Evolutionary conservation across 1,139 yeast species (phyloP), one percentile per base, ranked within the genome.

Genomic region (Citeromyces siamensis): DNA sequence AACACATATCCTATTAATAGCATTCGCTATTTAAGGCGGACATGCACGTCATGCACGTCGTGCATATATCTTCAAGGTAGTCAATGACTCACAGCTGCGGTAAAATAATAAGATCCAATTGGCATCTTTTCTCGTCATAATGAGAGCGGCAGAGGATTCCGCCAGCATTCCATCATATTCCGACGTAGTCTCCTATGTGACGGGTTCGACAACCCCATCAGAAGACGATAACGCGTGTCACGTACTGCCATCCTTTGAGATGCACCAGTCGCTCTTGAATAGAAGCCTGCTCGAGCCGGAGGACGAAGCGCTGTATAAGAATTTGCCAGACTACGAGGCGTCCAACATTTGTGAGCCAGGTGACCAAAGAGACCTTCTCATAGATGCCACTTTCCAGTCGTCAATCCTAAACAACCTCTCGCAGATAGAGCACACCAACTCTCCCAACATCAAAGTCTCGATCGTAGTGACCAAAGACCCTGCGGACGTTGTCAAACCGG

Each of bases 181-280:
- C 12, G 31, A 26, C 6, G 31, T 26, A 13, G 31, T 26, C 17
- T 26, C 31, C 9, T 17, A 26, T 13, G 16, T 9, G 16, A 26
- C 31, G 16, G 17, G 17, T 8, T 26, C 31, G 9, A 26, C 31
- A 26, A 26, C 12, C 31, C 31, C 31, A 7, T 26, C 31, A 26
- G 31, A 26, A 10, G 17, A 19, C 26, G 9, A 19, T 5, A n/a
- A 19, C 17, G 26, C 44, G 14, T 47, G 47, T 31, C 80, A 75
- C 46, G 65, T 75, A 3, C 52, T 75, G 34, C 82, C 82, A 1
- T 71, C 80, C 2, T 75, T 75, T 48, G 79, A 73, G 45, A 71
- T 75, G 77, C 73, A 69, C 45, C 75, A 69, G 44, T 63, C 71
- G 19, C 62, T 75, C 40, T 59, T 74, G 41, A 68, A 67, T 40